Conservation (phyloP, 1,139 yeast species). For the Kodamaea alishanica region DNA sequence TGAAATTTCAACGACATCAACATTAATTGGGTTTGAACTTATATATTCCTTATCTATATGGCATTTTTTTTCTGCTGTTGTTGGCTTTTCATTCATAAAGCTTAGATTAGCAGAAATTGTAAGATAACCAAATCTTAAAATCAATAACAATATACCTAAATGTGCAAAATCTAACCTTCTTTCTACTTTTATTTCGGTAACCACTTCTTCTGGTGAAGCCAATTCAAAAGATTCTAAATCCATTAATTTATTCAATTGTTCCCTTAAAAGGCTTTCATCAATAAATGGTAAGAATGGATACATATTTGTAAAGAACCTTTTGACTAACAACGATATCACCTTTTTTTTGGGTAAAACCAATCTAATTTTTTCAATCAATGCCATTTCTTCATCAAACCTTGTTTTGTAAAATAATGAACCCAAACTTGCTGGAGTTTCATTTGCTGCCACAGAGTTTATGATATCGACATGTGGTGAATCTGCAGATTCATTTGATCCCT, state of each 20-base stretch:
- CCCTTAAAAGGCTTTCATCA: slow-evolving; percentile 38
- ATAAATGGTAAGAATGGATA: slow-evolving; percentile 51
- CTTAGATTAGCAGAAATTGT: slow-evolving; percentile 24
- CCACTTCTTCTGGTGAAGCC: slow-evolving; percentile 12
- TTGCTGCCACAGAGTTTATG: not conserved
- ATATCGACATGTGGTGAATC: too few relatives aligned
- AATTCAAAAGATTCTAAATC: slow-evolving; percentile 15
- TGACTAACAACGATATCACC: slow-evolving; percentile 29
- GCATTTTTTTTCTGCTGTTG: slow-evolving; percentile 21
- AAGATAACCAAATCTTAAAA: slow-evolving; percentile 22
- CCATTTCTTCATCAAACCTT: slow-evolving; percentile 26
- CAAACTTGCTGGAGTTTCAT: slow-evolving; percentile 14
- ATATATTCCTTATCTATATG: slow-evolving; percentile 25
- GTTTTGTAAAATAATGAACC: slow-evolving; percentile 31
- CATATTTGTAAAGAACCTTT: slow-evolving; percentile 40
- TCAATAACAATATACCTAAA: slow-evolving; percentile 22
- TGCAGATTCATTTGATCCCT: not conserved
- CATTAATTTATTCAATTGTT: slow-evolving; percentile 21
- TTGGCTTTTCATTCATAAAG: slow-evolving; percentile 27
- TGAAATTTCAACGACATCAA: slow-evolving; percentile 34
- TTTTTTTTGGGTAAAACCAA: slow-evolving; percentile 36
- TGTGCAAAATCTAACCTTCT: slow-evolving; percentile 23
- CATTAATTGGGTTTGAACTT: slow-evolving; percentile 28
- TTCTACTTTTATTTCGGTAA: slow-evolving; percentile 16
- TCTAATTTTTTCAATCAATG: slow-evolving; percentile 21